Evolutionary conservation across 2,329 filamentous ascomycete genomes (phyloP), one percentile per base, ranked within the genome.

Genomic region (Periglandula ipomoeae): DNA sequence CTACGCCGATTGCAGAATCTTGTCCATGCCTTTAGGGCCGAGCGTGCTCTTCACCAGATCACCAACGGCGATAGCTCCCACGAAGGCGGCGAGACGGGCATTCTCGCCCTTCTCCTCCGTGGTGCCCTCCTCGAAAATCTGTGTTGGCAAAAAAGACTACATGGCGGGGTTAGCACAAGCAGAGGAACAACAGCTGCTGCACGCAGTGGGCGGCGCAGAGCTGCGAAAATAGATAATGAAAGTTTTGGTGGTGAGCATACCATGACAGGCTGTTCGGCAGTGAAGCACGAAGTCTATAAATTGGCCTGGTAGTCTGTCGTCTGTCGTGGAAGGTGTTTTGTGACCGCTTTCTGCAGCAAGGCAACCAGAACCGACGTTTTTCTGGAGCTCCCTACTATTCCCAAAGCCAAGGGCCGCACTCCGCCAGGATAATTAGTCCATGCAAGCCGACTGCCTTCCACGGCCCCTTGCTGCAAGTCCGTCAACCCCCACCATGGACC

Each of bases 51-150:
- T 98, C 47, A 98, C 93, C 58, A 98, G 72, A 62, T 98, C 93
- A 47, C 93, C 93, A 42, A 98, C 93, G 49, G 93, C 93, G 64
- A 98, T 98, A 66, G 93, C 93, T 60, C 93, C 93, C 49, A 98
- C 91, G 63, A 98, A 98, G 56, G 91, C 91, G n/a, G 89, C 86
- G 60, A 97, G 85, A 79, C 91, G 89, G 62, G 93, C 91, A 86
- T 97, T 97, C 75, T 97, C 91, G 62, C 93, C 93, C 75, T 95
- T 97, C 75, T 97, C 91, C 73, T 97, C 89, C 50, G 86, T 93
- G 58, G 94, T 93, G 67, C 94, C 90, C 70, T 96, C 89, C 62
- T 89, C 88, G 72, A 97, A 97, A 76, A 97, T 97, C 72, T 97
- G 91, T 55, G 89, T 95, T 62, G 91, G 90, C 72, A 89, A 93